Evolutionary conservation across 306 rosid species (phyloP).

Genomic region (Sphenostylis stenocarpa): DNA sequence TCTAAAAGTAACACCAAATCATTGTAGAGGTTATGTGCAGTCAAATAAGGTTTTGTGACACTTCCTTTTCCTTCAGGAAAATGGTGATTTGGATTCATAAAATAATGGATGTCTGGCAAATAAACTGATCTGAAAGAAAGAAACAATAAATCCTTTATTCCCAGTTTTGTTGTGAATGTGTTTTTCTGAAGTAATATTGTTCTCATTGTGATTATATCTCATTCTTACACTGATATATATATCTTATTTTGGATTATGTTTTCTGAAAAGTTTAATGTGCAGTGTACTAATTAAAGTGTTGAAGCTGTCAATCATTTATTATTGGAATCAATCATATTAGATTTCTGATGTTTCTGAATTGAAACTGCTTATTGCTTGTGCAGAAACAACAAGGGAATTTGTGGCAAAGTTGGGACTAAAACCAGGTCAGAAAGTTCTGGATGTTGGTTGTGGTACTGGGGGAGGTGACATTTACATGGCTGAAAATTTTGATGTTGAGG

Average conservation of each 20-base stretch:
- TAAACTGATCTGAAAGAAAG: not conserved
- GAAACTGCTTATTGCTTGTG: slow-evolving; percentile 20
- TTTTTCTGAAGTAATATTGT: not conserved
- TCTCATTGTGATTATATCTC: not conserved
- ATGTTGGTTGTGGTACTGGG: slow-evolving; percentile 95
- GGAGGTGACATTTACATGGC: slow-evolving; percentile 98
- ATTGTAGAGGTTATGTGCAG: not conserved
- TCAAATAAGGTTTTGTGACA: not conserved
- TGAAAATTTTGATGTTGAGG: slow-evolving; percentile 76
- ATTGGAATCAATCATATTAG: not conserved
- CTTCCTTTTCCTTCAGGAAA: not conserved
- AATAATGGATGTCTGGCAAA: too few species aligned
- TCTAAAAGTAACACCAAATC: not conserved
- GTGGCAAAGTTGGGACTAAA: slow-evolving; percentile 68
- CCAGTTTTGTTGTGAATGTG: not conserved
- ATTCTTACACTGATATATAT: not conserved
- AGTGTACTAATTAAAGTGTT: not conserved
- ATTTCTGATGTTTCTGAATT: not conserved
- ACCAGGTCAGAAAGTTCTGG: slow-evolving; percentile 74
- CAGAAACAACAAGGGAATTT: slow-evolving; percentile 85
- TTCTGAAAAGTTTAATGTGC: not conserved
- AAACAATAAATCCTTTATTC: not conserved
- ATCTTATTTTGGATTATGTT: too few species aligned
- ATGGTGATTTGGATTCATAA: not conserved
- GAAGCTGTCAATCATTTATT: not conserved